Percentiles rank a stretch among this genome's conserved stretches.
These are phyloP conservation scores for Mimosa pudica DNA, from an alignment of 306 rosid genomes.

Conservation along the genomic window DNA sequence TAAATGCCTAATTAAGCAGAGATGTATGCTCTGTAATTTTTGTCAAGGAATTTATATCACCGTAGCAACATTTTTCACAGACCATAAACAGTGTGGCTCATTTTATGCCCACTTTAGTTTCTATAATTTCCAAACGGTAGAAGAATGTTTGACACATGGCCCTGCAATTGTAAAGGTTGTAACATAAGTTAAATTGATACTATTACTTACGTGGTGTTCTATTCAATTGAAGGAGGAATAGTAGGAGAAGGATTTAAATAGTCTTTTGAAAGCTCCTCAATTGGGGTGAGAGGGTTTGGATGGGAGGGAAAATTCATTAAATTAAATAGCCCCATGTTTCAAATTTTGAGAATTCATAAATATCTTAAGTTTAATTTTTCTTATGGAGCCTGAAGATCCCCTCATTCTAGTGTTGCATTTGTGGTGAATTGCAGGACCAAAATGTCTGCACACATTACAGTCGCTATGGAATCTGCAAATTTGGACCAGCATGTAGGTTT, in stretches of 20 bases:
- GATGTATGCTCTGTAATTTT: not conserved
- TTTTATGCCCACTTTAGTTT: not conserved
- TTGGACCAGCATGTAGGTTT: constrained; percentile 90
- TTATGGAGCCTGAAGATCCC: constrained; percentile 16
- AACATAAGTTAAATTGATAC: not conserved
- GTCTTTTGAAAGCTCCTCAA: too few relatives aligned
- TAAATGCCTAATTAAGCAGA: not conserved
- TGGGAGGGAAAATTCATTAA: too few relatives aligned
- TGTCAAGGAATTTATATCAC: not conserved
- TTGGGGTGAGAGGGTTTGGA: too few relatives aligned
- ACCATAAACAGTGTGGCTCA: not conserved
- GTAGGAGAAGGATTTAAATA: too few relatives aligned
- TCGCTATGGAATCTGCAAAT: constrained; percentile 93
- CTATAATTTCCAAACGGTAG: not conserved
- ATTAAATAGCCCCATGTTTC: not conserved
- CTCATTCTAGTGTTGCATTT: not conserved
- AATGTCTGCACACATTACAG: constrained; percentile 72
- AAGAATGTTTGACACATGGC: not conserved
- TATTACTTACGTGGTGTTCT: not conserved
- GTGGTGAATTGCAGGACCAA: constrained; percentile 64
- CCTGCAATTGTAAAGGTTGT: not conserved
- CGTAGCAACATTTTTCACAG: not conserved
- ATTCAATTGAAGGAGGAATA: too few relatives aligned
- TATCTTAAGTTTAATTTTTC: not conserved
- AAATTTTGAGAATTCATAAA: not conserved